A percentile compares a stretch with the other conserved stretches of the same genome.
These are phyloP conservation scores for Rhodotorula sp. DNA, from an alignment of 1,284 basidiomycete genomes.

Conservation along the genomic window DNA sequence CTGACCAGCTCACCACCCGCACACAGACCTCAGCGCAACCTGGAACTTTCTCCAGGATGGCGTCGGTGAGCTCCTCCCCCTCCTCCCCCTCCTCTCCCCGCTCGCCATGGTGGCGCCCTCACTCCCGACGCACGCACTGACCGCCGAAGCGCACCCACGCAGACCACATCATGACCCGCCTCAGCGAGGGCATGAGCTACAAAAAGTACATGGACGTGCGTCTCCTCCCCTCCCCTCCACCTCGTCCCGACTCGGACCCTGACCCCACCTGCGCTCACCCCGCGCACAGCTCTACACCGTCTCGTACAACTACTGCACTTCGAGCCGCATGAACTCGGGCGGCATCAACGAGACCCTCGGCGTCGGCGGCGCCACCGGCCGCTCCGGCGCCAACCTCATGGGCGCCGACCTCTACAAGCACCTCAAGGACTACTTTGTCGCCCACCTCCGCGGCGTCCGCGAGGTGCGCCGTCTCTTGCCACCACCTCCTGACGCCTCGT, in stretches of 20 bases:
- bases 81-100: neutral
- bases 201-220: constrained; percentile 81
- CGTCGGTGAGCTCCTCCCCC: constrained; percentile 55
- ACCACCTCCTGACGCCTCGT: neutral
- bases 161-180: constrained; percentile 85
- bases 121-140: neutral
- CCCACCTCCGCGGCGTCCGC: constrained; percentile 70
- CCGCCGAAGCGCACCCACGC: neutral
- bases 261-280: neutral
- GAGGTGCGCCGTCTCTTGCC: constrained; percentile 54
- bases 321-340: constrained; percentile 71
- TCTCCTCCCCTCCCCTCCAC: neutral
- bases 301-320: constrained; percentile 95
- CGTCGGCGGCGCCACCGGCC: constrained; percentile 8
- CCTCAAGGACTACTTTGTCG: constrained; percentile 78
- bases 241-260: neutral
- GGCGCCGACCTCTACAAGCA: constrained; percentile 92
- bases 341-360: constrained; percentile 55
- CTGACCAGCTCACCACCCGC: too few species aligned
- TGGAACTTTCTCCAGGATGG: constrained; percentile 87
- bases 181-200: constrained; percentile 85
- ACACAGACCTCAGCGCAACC: constrained; percentile 70
- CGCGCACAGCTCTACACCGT: constrained; percentile 55
- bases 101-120: neutral
- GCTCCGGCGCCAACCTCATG: constrained; percentile 84